Evolutionary conservation across 2,329 filamentous ascomycete genomes (phyloP).

Genomic region (Fusarium chuoi): DNA sequence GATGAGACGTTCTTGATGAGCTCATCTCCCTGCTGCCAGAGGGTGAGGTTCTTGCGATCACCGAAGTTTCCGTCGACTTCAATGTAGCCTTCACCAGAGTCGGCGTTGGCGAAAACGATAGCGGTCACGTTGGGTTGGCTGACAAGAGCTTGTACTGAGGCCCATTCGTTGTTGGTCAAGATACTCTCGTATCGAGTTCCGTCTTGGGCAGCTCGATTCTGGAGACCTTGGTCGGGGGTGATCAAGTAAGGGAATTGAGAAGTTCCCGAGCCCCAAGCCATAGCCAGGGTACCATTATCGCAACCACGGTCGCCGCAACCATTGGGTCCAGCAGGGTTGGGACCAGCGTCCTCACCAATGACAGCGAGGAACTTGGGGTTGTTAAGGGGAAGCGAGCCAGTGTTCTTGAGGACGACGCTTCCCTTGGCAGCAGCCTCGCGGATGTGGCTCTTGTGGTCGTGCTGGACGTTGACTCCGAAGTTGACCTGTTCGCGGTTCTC

Average conservation of each 20-base stretch:
- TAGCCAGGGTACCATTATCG: conserved; percentile 70
- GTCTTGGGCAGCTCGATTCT: conserved; percentile 69
- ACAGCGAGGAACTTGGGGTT: conserved; percentile 80
- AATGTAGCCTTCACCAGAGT: conserved; percentile 89
- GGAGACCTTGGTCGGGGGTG: conserved; percentile 77
- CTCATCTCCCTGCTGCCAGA: conserved; percentile 85
- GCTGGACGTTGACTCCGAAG: conserved; percentile 84
- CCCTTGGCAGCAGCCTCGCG: conserved; percentile 82
- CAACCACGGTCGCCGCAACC: conserved; percentile 77
- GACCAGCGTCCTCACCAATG: conserved; percentile 85
- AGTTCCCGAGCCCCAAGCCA: conserved; percentile 83
- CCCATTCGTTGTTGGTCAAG: conserved; percentile 71
- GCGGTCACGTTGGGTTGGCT: conserved; percentile 72
- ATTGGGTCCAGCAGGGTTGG: conserved; percentile 80
- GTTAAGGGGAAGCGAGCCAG: conserved; percentile 78
- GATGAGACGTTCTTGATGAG: conserved; percentile 84
- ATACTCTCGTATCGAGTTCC: conserved; percentile 72
- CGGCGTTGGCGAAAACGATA: conserved; percentile 90
- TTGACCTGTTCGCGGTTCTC: conserved; percentile 77
- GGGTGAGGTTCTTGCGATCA: conserved; percentile 90
- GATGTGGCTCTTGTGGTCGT: conserved; percentile 76
- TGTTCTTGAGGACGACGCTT: conserved; percentile 91
- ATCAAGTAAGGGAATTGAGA: conserved; percentile 80
- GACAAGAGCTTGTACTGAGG: conserved; percentile 62
- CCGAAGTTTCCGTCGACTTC: conserved; percentile 83